Conservation (phyloP, 2,329 filamentous ascomycete genomes). For the Stagonosporopsis chrysanthemi region DNA sequence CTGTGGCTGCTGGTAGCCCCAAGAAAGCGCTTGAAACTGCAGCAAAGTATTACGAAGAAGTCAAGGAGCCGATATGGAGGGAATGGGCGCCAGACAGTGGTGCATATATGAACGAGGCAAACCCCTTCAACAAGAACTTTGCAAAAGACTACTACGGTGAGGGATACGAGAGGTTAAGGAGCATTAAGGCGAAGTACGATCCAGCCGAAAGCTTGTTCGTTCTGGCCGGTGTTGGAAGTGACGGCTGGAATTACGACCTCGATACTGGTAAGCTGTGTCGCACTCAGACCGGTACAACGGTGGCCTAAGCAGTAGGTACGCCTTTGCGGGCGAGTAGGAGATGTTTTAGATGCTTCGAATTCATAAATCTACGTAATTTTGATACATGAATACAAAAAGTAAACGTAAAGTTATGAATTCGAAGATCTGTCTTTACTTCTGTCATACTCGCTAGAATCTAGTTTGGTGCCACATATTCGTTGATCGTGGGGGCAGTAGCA, state of each 20-base stretch:
- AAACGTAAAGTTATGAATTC: neutral
- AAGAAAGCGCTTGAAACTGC: constrained; percentile 16
- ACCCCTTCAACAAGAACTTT: constrained; percentile 20
- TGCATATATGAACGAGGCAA: constrained; percentile 32
- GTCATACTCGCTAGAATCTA: neutral
- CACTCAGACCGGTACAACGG: neutral
- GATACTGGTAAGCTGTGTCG: constrained; percentile 29
- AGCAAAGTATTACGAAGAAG: constrained; percentile 25
- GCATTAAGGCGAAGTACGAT: constrained; percentile 23
- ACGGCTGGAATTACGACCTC: constrained; percentile 34
- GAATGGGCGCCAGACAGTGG: constrained; percentile 23
- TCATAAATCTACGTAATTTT: no score
- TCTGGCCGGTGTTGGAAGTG: constrained; percentile 30
- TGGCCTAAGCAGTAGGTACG: neutral
- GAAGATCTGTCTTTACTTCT: neutral
- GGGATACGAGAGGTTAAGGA: constrained; percentile 13
- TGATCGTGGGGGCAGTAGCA: constrained; percentile 22
- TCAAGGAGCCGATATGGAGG: constrained; percentile 30
- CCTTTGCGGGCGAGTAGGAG: neutral
- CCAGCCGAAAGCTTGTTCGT: constrained; percentile 29
- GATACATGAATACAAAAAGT: no score
- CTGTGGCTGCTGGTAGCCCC: constrained; percentile 12
- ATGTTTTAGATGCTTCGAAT: no score
- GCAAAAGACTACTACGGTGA: constrained; percentile 26
- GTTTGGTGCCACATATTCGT: constrained; percentile 31